These are phyloP conservation scores for Ephemerocybe angulata DNA, from an alignment of 768 basidiomycete species.

Conservation along the genomic window DNA sequence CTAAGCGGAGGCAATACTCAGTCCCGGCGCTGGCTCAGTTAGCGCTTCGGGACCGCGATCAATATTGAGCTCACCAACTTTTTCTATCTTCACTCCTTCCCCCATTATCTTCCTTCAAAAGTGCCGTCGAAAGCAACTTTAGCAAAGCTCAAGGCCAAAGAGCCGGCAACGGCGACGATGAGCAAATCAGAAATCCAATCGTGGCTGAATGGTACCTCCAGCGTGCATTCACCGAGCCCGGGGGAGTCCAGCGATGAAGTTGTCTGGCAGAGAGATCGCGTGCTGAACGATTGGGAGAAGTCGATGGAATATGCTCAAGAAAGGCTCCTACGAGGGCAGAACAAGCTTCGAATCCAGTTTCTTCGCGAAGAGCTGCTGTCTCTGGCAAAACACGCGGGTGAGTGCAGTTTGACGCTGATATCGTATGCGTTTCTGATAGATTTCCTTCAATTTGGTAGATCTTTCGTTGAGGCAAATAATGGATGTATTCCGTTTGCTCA, in stretches of 20 bases:
- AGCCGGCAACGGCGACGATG: conserved; percentile 35
- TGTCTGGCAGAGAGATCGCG: conserved; percentile 52
- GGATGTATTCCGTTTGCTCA: conserved; percentile 72
- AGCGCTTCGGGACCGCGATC: too few species aligned
- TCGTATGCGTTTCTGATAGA: conserved; percentile 8
- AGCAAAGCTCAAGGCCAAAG: conserved; percentile 49
- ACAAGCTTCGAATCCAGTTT: conserved; percentile 54
- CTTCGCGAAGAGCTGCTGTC: conserved; percentile 58
- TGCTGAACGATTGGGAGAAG: conserved; percentile 51
- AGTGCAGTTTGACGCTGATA: conserved; percentile 17
- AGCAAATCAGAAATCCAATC: conserved; percentile 57
- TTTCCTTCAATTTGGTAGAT: conserved; percentile 49
- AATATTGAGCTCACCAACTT: too few species aligned
- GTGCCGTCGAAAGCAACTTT: conserved; percentile 24
- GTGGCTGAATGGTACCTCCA: conserved; percentile 54
- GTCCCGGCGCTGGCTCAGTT: too few species aligned
- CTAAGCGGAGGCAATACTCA: too few species aligned
- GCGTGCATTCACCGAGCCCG: conserved; percentile 18
- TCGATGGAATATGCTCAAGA: conserved; percentile 53
- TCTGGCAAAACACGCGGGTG: conserved; percentile 57
- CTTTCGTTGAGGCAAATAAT: conserved; percentile 54
- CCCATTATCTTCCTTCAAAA: conserved; percentile 2
- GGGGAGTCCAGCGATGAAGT: conserved; percentile 28
- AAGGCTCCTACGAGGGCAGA: conserved; percentile 47
- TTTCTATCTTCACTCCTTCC: background rate